Evolutionary conservation across 306 rosid species (phyloP).

Genomic region (Lagenaria siceraria): DNA sequence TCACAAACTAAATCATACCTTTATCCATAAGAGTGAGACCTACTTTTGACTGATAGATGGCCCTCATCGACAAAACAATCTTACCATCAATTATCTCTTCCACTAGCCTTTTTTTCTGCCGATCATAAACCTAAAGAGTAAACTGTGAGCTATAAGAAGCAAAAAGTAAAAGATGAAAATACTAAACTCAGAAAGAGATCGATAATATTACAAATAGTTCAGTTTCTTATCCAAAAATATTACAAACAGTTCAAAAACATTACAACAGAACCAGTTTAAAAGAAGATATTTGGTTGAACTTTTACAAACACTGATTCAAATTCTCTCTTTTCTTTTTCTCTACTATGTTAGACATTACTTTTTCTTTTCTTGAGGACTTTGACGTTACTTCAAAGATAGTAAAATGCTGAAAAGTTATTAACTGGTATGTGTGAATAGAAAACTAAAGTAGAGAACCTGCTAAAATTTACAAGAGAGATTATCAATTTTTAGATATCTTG

Average conservation of each 20-base stretch:
- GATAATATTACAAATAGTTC: background rate
- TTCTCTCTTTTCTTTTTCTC: background rate
- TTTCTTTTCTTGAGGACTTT: background rate
- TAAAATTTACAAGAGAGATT: background rate
- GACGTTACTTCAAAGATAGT: background rate
- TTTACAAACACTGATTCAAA: background rate
- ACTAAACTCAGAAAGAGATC: background rate
- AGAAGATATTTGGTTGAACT: background rate
- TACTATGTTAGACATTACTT: background rate
- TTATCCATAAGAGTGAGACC: constrained; percentile 82
- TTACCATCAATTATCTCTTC: constrained; percentile 85
- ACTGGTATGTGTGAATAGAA: background rate
- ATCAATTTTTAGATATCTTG: background rate
- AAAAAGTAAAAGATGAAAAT: background rate
- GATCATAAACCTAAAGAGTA: constrained; percentile 61
- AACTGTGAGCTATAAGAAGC: constrained; percentile 7
- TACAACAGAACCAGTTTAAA: background rate
- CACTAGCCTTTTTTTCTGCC: constrained; percentile 78
- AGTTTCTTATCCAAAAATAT: background rate
- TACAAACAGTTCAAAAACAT: background rate
- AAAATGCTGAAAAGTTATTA: background rate
- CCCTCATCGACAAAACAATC: constrained; percentile 93
- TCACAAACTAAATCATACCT: constrained; percentile 31
- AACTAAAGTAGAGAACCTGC: background rate
- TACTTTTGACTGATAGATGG: constrained; percentile 87